Conservation (phyloP, 2,329 filamentous ascomycete genomes). For the Aureobasidium zeae region DNA sequence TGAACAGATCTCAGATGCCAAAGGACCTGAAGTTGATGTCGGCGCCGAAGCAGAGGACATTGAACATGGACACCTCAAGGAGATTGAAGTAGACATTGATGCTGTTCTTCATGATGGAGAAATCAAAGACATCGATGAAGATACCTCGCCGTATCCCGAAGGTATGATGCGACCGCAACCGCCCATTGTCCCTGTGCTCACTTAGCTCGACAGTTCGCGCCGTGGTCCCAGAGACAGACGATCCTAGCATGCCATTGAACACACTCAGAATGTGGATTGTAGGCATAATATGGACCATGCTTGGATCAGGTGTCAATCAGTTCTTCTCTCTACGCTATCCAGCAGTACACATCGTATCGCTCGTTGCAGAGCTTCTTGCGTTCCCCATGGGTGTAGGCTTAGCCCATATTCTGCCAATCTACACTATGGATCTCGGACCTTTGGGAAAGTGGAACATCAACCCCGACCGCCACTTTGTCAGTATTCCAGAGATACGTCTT, state of each 20-base stretch:
- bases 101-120: conserved; percentile 41
- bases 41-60: conserved; percentile 19
- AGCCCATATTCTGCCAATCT: conserved; percentile 58
- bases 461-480: conserved; percentile 22
- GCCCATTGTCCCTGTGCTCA: no score
- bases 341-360: conserved; percentile 78
- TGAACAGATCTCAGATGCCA: conserved; percentile 18
- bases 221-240: conserved; percentile 55
- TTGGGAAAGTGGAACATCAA: conserved; percentile 26
- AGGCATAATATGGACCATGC: conserved; percentile 46
- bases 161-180: conserved; percentile 9
- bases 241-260: conserved; percentile 53
- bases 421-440: conserved; percentile 46
- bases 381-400: conserved; percentile 74
- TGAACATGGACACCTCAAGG: conserved; percentile 23
- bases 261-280: conserved; percentile 58
- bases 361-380: conserved; percentile 76
- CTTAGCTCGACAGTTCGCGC: conserved; percentile 40
- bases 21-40: conserved; percentile 12
- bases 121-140: conserved; percentile 21
- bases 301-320: conserved; percentile 54
- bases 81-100: conserved; percentile 30
- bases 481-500: not conserved
- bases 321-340: conserved; percentile 87
- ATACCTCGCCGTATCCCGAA: conserved; percentile 54